phyloP scores from a whole-genome alignment of 2,329 filamentous ascomycete genomes.

The Aspergillus sp. region DNA sequence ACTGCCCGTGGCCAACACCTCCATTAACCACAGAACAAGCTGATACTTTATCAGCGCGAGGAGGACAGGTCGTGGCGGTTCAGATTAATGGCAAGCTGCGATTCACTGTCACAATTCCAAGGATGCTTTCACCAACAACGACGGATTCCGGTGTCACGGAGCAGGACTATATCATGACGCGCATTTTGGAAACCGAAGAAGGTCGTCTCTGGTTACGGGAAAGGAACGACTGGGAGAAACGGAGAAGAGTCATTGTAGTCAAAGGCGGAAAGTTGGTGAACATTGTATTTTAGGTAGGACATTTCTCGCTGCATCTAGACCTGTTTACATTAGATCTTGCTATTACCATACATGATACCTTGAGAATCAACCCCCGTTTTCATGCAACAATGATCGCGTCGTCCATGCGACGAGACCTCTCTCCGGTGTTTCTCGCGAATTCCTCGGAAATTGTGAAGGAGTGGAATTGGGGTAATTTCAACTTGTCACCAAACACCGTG shows the following conservation, averaged over 20 bases:
- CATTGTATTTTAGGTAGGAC: conserved; percentile 57
- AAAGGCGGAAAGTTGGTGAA: conserved; percentile 69
- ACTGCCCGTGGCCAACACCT: conserved; percentile 57
- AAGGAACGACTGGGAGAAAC: conserved; percentile 50
- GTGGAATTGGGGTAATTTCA: conserved; percentile 1
- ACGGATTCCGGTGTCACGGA: conserved; percentile 34
- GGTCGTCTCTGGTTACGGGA: conserved; percentile 58
- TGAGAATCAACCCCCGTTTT: not conserved
- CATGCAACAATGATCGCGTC: not conserved
- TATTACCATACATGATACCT: not conserved
- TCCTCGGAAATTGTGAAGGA: not conserved
- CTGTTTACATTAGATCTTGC: conserved; percentile 6
- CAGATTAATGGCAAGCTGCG: conserved; percentile 79
- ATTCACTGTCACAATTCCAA: conserved; percentile 65
- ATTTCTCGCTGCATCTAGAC: not conserved
- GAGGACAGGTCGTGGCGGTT: conserved; percentile 58
- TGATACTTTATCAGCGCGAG: conserved; percentile 51
- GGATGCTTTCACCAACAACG: conserved; percentile 44
- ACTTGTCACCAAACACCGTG: not conserved
- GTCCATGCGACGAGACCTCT: too few relatives aligned
- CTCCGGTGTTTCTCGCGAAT: not conserved
- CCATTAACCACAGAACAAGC: conserved; percentile 39
- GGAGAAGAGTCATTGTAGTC: conserved; percentile 67
- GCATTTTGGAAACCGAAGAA: conserved; percentile 62
- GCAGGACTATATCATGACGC: conserved; percentile 60